A percentile compares a stretch with the other conserved stretches of the same genome.
phyloP scores from a whole-genome alignment of 768 basidiomycete species.

The Exidia glandulosa region DNA sequence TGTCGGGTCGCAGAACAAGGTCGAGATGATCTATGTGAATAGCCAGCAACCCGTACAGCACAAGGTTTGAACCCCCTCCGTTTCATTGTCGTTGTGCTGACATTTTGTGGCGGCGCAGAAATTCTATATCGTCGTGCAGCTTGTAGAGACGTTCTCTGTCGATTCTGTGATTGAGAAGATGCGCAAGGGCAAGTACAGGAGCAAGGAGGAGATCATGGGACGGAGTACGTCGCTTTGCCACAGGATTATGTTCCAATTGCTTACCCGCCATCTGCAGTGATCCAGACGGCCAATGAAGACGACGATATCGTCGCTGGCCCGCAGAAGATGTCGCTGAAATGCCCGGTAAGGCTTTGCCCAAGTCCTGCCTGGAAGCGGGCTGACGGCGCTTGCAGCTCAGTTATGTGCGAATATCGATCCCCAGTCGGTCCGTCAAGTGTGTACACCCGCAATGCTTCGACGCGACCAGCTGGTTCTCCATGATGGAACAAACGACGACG shows the following conservation, averaged over 20 bases:
- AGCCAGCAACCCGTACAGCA: constrained; percentile 65
- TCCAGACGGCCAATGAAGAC: constrained; percentile 49
- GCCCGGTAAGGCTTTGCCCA: constrained; percentile 57
- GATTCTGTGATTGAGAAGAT: constrained; percentile 58
- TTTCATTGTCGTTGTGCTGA: neutral
- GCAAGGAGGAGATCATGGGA: constrained; percentile 49
- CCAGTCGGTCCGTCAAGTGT: constrained; percentile 79
- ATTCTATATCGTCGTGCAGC: constrained; percentile 75
- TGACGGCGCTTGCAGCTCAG: constrained; percentile 44
- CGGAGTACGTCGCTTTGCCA: constrained; percentile 50
- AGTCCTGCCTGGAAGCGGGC: neutral
- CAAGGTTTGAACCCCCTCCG: constrained; percentile 39
- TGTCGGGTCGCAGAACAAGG: constrained; percentile 44
- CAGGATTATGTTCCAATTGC: neutral
- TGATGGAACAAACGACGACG: constrained; percentile 94
- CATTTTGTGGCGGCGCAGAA: constrained; percentile 41
- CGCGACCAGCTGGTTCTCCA: constrained; percentile 82
- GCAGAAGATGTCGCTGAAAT: constrained; percentile 84
- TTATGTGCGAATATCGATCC: constrained; percentile 72
- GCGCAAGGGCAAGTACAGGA: constrained; percentile 53
- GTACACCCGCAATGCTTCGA: constrained; percentile 94
- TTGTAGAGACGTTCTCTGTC: constrained; percentile 70
- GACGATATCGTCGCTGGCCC: constrained; percentile 89
- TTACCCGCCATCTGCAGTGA: constrained; percentile 33
- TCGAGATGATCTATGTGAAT: constrained; percentile 87